These are phyloP conservation scores for Coelastrella sp. DNA, from an alignment of 139 green algal species.

Conservation along the genomic window DNA sequence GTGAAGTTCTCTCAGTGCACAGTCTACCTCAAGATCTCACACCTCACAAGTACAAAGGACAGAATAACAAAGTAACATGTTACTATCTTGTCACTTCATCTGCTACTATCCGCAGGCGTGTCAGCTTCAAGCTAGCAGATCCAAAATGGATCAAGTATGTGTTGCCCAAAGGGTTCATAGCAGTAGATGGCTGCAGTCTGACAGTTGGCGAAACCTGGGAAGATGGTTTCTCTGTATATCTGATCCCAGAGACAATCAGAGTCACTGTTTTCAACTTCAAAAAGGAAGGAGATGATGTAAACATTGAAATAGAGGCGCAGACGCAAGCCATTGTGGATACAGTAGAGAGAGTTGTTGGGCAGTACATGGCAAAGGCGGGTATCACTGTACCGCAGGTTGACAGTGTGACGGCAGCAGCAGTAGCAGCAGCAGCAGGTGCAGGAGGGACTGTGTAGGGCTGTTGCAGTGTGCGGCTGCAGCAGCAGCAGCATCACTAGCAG, in stretches of 20 bases:
- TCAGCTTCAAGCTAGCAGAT: constrained; percentile 79
- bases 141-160: constrained; percentile 92
- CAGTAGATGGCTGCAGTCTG: constrained; percentile 93
- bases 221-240: constrained; percentile 87
- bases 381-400: background rate
- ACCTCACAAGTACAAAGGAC: too few species aligned
- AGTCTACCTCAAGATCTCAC: too few species aligned
- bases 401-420: background rate
- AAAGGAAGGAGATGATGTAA: constrained; percentile 78
- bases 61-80: background rate
- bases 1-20: too few species aligned
- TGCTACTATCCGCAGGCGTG: background rate
- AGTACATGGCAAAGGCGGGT: constrained; percentile 55
- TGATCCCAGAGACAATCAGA: constrained; percentile 95
- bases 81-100: background rate
- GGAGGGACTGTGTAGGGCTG: background rate
- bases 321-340: constrained; percentile 96
- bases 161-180: constrained; percentile 95
- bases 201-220: constrained; percentile 81
- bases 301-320: constrained; percentile 94
- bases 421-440: constrained; percentile 25
- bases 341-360: constrained; percentile 84
- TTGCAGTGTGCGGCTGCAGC: background rate
- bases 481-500: background rate
- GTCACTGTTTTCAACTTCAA: constrained; percentile 84